Evolutionary conservation across 2,329 filamentous ascomycete genomes (phyloP).

Genomic region (Diplodia seriata): DNA sequence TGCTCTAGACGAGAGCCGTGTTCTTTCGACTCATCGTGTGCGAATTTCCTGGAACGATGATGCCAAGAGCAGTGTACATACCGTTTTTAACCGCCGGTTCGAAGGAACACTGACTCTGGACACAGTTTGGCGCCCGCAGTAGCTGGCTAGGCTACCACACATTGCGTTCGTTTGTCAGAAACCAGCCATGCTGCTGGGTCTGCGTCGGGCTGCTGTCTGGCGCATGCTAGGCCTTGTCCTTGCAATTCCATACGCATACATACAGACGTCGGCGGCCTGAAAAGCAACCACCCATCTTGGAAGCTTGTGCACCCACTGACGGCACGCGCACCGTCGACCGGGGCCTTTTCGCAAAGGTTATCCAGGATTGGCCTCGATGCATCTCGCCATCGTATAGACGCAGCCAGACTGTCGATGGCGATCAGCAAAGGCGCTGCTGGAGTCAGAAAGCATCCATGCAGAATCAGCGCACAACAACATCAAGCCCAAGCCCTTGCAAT

Average conservation of each 20-base stretch:
- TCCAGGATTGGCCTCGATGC: not conserved
- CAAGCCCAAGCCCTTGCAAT: slow-evolving; percentile 3
- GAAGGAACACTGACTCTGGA: slow-evolving; percentile 9
- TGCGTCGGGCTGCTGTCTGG: not conserved
- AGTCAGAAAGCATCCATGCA: not conserved
- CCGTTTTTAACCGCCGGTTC: not conserved
- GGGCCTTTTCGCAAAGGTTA: not conserved
- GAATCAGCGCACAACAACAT: slow-evolving; percentile 1
- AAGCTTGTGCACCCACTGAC: slow-evolving; percentile 16
- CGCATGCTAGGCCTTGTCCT: slow-evolving; percentile 24
- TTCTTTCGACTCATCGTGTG: slow-evolving; percentile 8
- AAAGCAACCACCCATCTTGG: slow-evolving; percentile 14
- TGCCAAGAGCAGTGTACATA: slow-evolving; percentile 6
- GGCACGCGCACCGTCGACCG: not conserved
- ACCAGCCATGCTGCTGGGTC: slow-evolving; percentile 1
- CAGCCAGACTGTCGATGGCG: not conserved
- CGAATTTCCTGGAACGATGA: not conserved
- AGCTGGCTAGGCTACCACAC: slow-evolving; percentile 4
- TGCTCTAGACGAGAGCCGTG: slow-evolving; percentile 7
- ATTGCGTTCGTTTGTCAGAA: slow-evolving; percentile 14
- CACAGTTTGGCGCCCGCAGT: slow-evolving; percentile 13
- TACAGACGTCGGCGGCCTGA: slow-evolving; percentile 19
- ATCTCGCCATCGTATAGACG: not conserved
- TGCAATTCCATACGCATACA: slow-evolving; percentile 10
- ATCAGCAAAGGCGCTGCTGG: slow-evolving; percentile 7